A percentile compares a stretch with the other conserved stretches of the same genome.
phyloP scores from a whole-genome alignment of 805 yeast genomes.

The Saturnispora gosingensis region DNA sequence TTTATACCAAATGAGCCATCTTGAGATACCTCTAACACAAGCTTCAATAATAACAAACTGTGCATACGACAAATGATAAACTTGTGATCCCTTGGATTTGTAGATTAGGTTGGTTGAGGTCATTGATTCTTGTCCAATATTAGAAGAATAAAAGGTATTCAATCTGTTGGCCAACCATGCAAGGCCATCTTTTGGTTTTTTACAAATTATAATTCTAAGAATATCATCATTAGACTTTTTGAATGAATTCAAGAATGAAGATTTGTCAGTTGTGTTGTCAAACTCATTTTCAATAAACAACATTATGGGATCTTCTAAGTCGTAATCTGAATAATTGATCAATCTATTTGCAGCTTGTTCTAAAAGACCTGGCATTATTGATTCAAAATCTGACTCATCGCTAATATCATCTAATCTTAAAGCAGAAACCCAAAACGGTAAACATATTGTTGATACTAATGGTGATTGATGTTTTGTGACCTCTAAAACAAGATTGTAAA shows the following conservation, averaged over 20 bases:
- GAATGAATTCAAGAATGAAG: constrained; percentile 69
- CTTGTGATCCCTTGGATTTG: constrained; percentile 48
- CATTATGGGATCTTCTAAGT: constrained; percentile 55
- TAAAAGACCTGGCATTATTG: constrained; percentile 56
- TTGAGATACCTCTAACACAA: constrained; percentile 79
- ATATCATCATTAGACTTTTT: constrained; percentile 83
- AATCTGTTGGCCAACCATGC: constrained; percentile 72
- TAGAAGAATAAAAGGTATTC: constrained; percentile 62
- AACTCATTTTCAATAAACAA: constrained; percentile 76
- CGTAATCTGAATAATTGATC: constrained; percentile 59
- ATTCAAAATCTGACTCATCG: constrained; percentile 44
- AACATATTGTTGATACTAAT: constrained; percentile 80
- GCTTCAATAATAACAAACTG: constrained; percentile 85
- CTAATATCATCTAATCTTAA: constrained; percentile 71
- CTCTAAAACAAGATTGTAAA: constrained; percentile 63
- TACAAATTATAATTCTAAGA: constrained; percentile 78
- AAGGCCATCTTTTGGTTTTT: constrained; percentile 72
- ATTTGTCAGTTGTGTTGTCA: constrained; percentile 74
- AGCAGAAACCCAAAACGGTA: constrained; percentile 92
- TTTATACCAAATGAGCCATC: constrained; percentile 92
- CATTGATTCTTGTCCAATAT: constrained; percentile 57
- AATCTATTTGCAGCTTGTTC: constrained; percentile 72
- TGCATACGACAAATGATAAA: constrained; percentile 67
- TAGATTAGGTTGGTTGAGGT: constrained; percentile 44
- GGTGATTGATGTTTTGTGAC: constrained; percentile 81